These are phyloP conservation scores for Fusarium globosum DNA, from an alignment of 2,329 filamentous ascomycete species.

Conservation along the genomic window DNA sequence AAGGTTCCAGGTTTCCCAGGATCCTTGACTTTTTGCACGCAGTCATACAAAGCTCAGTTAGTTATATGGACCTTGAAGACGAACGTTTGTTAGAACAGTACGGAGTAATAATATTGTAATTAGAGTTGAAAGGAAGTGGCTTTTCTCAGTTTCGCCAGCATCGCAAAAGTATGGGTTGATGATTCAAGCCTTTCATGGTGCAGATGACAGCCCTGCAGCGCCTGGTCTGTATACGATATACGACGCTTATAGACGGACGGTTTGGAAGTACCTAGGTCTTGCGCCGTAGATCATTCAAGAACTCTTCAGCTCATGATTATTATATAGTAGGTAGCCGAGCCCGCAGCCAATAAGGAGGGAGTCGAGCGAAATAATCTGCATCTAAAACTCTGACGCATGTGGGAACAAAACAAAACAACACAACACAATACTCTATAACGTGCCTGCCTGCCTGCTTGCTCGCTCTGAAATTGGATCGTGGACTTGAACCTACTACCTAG, in stretches of 20 bases:
- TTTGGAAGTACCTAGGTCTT: constrained; percentile 43
- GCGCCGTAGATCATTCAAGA: constrained; percentile 58
- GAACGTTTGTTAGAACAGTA: neutral
- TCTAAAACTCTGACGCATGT: neutral
- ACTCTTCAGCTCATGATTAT: neutral
- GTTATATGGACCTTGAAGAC: neutral
- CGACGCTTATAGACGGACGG: neutral
- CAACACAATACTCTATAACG: neutral
- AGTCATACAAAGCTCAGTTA: neutral
- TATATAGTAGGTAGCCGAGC: neutral
- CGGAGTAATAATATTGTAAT: neutral
- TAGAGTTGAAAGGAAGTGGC: neutral
- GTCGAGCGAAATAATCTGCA: neutral
- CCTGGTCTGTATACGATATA: neutral
- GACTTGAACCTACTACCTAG: neutral
- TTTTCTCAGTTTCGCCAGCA: constrained; percentile 70
- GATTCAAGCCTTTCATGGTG: constrained; percentile 42
- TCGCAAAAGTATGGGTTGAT: constrained; percentile 65
- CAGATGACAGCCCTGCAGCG: neutral
- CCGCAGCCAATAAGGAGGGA: constrained; percentile 3
- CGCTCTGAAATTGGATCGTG: neutral
- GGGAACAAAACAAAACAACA: neutral
- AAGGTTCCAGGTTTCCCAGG: constrained; percentile 54
- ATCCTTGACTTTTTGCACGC: constrained; percentile 36
- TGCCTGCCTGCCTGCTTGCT: neutral